Evolutionary conservation across 495 filamentous ascomycete genomes (phyloP), one percentile per base, ranked within the genome.

Genomic region (Pseudevernia furfuracea): DNA sequence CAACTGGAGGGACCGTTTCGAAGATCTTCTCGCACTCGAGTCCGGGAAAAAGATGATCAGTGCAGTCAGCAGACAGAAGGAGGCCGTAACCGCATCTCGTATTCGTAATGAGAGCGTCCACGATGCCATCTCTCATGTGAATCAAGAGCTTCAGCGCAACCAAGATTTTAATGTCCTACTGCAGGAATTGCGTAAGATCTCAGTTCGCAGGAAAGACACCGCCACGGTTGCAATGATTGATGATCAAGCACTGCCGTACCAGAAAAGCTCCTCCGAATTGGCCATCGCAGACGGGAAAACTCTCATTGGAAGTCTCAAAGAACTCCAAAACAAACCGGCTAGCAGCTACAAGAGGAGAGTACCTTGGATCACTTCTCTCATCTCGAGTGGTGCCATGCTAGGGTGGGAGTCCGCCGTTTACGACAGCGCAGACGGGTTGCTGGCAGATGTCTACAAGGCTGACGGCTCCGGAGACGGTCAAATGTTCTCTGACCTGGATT

Each of bases 1-100:
- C 52, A 55, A 55, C 52, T 55, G 52, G 52, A 55, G 52, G 8
- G 52, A 55, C 52, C 14, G 52, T 0, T 55, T 55, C 8, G 52
- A 55, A 30, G 52, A 55, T 34, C 52, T 55, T 34, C 52, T 55
- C 28, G 52, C 52, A 3, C 17, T 55, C 3, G 52, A 55, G 52
- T 34, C 52, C n/a, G 52, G 52, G 15, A 34, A 55, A 0, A 34
- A 55, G 17, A 55, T 55, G 52, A 55, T 55, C 52, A 55, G 52
- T 34, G 28, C 30, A 21, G 52, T 55, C 30, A 55, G 52, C 30
- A 55, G 52, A 34, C 52, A 55, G 8, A 55, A 55, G 1, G 52
- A 55, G 17, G 52, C 52, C 30, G 28, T 2, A 21, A 34, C 30
- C 28, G 52, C 30, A 6, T 34, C 52, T 21, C 52, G 52, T 11